phyloP scores from a whole-genome alignment of 2,329 filamentous ascomycete species.

The Fusarium guadeloupense region DNA sequence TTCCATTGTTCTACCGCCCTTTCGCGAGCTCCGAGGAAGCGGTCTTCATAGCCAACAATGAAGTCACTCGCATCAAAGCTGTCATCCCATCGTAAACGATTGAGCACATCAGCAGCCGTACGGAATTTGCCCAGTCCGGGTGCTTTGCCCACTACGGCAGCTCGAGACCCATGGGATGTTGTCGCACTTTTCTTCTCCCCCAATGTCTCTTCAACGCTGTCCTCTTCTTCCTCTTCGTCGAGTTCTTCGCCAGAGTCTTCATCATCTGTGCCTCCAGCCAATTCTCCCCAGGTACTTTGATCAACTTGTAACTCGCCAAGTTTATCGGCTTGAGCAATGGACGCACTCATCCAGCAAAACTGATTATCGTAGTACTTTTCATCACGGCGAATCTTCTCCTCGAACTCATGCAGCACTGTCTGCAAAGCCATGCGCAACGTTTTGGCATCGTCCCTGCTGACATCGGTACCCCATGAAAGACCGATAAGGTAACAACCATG shows the following conservation, averaged over 20 bases:
- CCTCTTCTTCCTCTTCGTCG: constrained; percentile 46
- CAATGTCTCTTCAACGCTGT: constrained; percentile 9
- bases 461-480: constrained; percentile 52
- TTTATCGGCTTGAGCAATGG: constrained; percentile 50
- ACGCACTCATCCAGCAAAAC: constrained; percentile 59
- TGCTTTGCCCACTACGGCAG: constrained; percentile 39
- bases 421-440: constrained; percentile 55
- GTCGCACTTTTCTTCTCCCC: constrained; percentile 13
- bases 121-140: constrained; percentile 59
- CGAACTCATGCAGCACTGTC: constrained; percentile 57
- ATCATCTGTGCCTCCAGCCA: constrained; percentile 46
- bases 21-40: constrained; percentile 65
- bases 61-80: constrained; percentile 61
- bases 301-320: constrained; percentile 58
- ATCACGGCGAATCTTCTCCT: constrained; percentile 56
- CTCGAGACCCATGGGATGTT: constrained; percentile 12
- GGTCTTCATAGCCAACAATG: constrained; percentile 69
- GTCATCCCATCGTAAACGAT: constrained; percentile 68
- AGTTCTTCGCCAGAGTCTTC: constrained; percentile 56
- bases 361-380: constrained; percentile 59
- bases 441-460: constrained; percentile 54
- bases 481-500: constrained; percentile 71
- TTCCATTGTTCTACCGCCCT: constrained; percentile 66
- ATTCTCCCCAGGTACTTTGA: constrained; percentile 57
- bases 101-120: constrained; percentile 66